A percentile compares a stretch with the other conserved stretches of the same genome.
Conservation (phyloP, 2,329 filamentous ascomycete genomes). For the Tetracladium maxilliforme region DNA sequence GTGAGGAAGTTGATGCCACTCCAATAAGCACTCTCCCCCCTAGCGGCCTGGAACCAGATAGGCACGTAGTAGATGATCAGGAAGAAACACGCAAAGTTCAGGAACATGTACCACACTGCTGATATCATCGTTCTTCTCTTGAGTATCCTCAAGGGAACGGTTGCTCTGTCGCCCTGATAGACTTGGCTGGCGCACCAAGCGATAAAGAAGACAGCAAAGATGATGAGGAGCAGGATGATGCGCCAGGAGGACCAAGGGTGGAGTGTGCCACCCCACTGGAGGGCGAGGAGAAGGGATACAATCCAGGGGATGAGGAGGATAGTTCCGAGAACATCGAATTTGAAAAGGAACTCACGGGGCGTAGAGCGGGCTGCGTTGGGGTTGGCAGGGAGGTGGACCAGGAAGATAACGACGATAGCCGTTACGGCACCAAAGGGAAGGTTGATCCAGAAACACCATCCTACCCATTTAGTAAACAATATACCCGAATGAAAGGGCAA, state of each 20-base stretch:
- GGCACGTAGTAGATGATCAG: conserved; percentile 24
- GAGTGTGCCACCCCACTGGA: conserved; percentile 16
- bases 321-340: conserved; percentile 19
- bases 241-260: conserved; percentile 17
- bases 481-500: no score
- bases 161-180: conserved; percentile 1
- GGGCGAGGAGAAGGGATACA: conserved; percentile 14
- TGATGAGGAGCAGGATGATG: conserved; percentile 15
- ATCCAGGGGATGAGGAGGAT: conserved; percentile 14
- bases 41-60: conserved; percentile 30
- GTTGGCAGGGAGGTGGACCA: no score
- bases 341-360: no score
- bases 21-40: conserved; percentile 19
- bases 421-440: conserved; percentile 21
- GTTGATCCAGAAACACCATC: conserved; percentile 20
- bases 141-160: no score
- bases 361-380: no score
- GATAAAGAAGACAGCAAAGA: conserved; percentile 17
- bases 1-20: conserved; percentile 23
- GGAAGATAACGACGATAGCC: conserved; percentile 19
- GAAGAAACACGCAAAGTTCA: conserved; percentile 20
- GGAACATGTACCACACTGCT: conserved; percentile 15
- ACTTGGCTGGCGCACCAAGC: conserved; percentile 7
- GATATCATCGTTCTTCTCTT: conserved; percentile 19
- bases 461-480: no score